phyloP scores from a whole-genome alignment of 495 filamentous ascomycete species.

The Wilcoxina mikolae region DNA sequence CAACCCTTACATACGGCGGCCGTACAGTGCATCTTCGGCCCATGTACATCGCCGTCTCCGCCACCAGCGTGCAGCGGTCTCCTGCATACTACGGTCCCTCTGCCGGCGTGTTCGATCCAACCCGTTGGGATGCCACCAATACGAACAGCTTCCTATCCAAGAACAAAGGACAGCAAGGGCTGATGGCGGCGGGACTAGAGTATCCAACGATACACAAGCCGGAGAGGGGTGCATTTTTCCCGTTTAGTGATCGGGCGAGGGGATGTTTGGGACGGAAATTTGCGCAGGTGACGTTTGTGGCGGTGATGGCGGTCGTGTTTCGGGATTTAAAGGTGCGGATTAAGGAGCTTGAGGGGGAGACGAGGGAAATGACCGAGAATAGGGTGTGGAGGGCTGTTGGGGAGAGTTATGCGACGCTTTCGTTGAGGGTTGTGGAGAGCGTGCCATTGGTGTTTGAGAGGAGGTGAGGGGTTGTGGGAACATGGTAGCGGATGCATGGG shows the following conservation, averaged over 20 bases:
- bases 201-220: neutral
- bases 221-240: constrained; percentile 35
- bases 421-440: neutral
- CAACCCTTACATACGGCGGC: neutral
- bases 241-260: constrained; percentile 57
- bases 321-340: constrained; percentile 50
- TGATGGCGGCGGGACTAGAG: neutral
- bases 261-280: constrained; percentile 57
- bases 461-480: neutral
- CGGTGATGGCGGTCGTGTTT: constrained; percentile 52
- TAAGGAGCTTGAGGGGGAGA: constrained; percentile 38
- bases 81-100: constrained; percentile 35
- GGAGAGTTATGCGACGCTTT: constrained; percentile 1
- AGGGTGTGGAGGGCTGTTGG: constrained; percentile 2
- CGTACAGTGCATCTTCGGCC: neutral
- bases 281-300: constrained; percentile 61
- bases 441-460: neutral
- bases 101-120: constrained; percentile 23
- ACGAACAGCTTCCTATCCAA: neutral
- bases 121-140: constrained; percentile 14
- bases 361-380: neutral
- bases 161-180: neutral
- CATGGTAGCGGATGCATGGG: no score
- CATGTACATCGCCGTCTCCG: neutral
- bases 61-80: constrained; percentile 31